A percentile compares a stretch with the other conserved stretches of the same genome.
Conservation (phyloP, 352 stramenopile genomes). For the Halophytophthora polymorphica region DNA sequence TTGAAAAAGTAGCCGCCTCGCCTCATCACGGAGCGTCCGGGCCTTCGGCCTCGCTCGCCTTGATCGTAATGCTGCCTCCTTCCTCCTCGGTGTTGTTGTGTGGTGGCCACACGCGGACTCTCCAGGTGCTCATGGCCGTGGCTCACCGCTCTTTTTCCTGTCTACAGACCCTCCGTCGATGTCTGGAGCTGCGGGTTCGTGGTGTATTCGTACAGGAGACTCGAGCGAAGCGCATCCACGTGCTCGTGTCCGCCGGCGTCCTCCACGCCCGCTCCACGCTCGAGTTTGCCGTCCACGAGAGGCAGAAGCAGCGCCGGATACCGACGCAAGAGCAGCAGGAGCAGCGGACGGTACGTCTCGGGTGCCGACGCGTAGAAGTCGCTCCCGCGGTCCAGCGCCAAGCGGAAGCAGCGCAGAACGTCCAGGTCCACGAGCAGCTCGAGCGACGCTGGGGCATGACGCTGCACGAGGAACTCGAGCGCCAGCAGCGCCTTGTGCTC, state of each 20-base stretch:
- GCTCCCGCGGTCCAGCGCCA: slow-evolving; percentile 30
- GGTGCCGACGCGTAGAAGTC: slow-evolving; percentile 27
- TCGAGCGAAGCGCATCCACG: slow-evolving; percentile 40
- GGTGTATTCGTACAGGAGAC: slow-evolving; percentile 53
- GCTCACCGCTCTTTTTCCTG: slow-evolving; percentile 3
- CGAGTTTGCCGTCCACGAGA: slow-evolving; percentile 12
- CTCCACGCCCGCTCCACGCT: slow-evolving; percentile 1
- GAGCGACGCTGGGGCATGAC: slow-evolving; percentile 1
- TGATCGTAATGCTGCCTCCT: no score
- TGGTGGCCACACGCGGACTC: no score
- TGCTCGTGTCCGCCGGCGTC: slow-evolving; percentile 1
- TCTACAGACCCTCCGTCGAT: slow-evolving; percentile 1
- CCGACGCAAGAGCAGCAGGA: slow-evolving; percentile 31
- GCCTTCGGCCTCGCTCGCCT: no score
- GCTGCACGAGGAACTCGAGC: slow-evolving; percentile 27
- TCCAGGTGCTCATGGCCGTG: neutral
- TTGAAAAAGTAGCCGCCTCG: slow-evolving; percentile 28
- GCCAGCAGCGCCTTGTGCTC: slow-evolving; percentile 36
- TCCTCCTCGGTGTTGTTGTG: no score
- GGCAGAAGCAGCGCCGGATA: slow-evolving; percentile 27
- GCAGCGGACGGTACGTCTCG: slow-evolving; percentile 33
- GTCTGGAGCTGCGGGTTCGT: slow-evolving; percentile 21
- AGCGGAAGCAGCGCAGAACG: slow-evolving; percentile 31
- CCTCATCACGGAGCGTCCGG: slow-evolving; percentile 4
- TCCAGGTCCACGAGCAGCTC: slow-evolving; percentile 36